These are phyloP conservation scores for Cystobasidium ongulense DNA, from an alignment of 768 basidiomycete genomes.

Conservation along the genomic window DNA sequence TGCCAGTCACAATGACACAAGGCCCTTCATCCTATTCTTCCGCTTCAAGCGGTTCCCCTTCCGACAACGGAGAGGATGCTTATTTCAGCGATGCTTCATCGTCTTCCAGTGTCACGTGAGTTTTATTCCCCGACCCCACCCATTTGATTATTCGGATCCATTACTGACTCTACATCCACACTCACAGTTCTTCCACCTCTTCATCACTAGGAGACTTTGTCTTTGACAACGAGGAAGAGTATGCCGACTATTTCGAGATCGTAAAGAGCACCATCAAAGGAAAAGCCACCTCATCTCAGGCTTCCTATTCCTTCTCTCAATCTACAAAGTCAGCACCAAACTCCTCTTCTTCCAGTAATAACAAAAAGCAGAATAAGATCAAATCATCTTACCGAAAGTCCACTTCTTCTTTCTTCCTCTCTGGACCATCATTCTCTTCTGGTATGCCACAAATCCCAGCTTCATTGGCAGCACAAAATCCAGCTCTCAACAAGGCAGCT, in stretches of 20 bases:
- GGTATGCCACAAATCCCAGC: neutral
- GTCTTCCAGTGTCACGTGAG: slow-evolving; percentile 4
- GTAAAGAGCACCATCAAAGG: neutral
- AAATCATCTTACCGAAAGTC: slow-evolving; percentile 30
- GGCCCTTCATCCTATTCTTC: slow-evolving; percentile 1
- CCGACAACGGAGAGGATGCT: slow-evolving; percentile 9
- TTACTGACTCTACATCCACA: slow-evolving; percentile 52
- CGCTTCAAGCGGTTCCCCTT: neutral
- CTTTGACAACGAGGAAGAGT: slow-evolving; percentile 15
- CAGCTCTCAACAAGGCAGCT: neutral
- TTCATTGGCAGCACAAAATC: slow-evolving; percentile 15
- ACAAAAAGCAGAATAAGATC: neutral
- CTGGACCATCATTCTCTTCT: slow-evolving; percentile 1
- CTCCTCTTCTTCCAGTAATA: neutral
- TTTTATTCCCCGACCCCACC: neutral
- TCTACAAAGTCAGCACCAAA: neutral
- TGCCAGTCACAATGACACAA: neutral
- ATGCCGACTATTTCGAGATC: slow-evolving; percentile 6
- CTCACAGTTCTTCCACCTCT: slow-evolving; percentile 40
- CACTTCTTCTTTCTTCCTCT: slow-evolving; percentile 22
- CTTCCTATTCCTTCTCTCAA: neutral
- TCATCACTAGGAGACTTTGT: slow-evolving; percentile 10
- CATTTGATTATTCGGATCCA: slow-evolving; percentile 60
- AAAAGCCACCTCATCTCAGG: neutral
- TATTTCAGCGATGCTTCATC: slow-evolving; percentile 28